Conservation (phyloP, 2,329 filamentous ascomycete genomes). For the Colletotrichum tamarilloi region DNA sequence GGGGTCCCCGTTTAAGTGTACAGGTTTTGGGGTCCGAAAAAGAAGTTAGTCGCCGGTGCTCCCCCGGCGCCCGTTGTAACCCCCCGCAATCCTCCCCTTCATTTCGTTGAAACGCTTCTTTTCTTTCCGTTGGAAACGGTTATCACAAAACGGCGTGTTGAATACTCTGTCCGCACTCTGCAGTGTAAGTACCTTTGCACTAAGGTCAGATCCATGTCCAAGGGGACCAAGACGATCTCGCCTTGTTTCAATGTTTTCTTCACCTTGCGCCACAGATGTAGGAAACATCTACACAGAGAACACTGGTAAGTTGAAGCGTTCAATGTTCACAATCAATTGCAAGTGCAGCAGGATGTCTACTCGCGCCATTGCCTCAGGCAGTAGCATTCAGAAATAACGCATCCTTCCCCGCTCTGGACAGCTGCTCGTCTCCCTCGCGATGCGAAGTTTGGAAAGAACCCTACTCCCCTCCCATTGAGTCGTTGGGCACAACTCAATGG, state of each 20-base stretch:
- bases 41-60: not conserved
- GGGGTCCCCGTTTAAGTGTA: not conserved
- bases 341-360: constrained; percentile 44
- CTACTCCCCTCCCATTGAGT: constrained; percentile 41
- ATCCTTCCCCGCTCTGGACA: constrained; percentile 49
- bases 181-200: no score
- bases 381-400: constrained; percentile 68
- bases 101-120: not conserved
- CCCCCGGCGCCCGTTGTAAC: not conserved
- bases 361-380: constrained; percentile 58
- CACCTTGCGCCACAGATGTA: not conserved
- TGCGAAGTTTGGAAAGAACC: constrained; percentile 34
- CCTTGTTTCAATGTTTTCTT: not conserved
- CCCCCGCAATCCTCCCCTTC: not conserved
- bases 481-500: constrained; percentile 29
- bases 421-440: constrained; percentile 42
- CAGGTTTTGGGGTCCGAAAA: not conserved
- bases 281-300: not conserved
- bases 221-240: not conserved
- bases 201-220: not conserved
- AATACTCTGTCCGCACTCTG: no score
- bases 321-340: constrained; percentile 17
- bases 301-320: constrained; percentile 1
- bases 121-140: not conserved
- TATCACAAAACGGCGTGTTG: no score